Evolutionary conservation across 2,329 filamentous ascomycete species (phyloP).

Genomic region (Albophoma yamanashiensis): DNA sequence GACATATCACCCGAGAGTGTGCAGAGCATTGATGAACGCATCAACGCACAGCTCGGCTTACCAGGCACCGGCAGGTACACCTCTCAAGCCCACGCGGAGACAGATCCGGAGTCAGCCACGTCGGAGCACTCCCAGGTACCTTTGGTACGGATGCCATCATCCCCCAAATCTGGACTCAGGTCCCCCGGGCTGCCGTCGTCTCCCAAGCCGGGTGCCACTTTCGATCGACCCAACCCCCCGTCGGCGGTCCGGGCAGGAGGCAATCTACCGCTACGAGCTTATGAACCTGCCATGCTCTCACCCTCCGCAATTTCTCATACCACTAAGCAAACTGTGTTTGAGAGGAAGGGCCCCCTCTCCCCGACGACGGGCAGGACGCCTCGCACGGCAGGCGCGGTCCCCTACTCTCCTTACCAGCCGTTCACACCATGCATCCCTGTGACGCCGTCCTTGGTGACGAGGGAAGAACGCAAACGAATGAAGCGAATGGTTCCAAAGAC

Average conservation of each 20-base stretch:
- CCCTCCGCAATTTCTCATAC: conserved; percentile 34
- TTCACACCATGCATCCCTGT: conserved; percentile 66
- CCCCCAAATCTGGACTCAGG: conserved; percentile 23
- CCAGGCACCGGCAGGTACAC: conserved; percentile 23
- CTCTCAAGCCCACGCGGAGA: conserved; percentile 28
- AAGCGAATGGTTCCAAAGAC: conserved; percentile 53
- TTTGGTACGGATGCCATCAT: conserved; percentile 39
- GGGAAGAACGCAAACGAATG: conserved; percentile 59
- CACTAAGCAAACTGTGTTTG: conserved; percentile 56
- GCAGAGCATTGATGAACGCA: conserved; percentile 45
- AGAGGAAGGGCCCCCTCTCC: conserved; percentile 42
- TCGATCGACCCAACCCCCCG: conserved; percentile 37
- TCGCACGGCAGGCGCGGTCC: conserved; percentile 48
- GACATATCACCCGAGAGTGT: conserved; percentile 29
- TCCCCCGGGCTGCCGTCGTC: conserved; percentile 34
- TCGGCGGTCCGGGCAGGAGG: conserved; percentile 47
- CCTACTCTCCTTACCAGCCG: conserved; percentile 72
- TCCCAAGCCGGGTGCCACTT: conserved; percentile 39
- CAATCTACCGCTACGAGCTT: conserved; percentile 48
- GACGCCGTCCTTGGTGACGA: conserved; percentile 64
- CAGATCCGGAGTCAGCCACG: conserved; percentile 39
- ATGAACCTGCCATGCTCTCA: conserved; percentile 44
- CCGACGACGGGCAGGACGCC: conserved; percentile 52
- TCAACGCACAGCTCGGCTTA: conserved; percentile 28
- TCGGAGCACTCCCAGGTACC: conserved; percentile 40